A percentile compares a stretch with the other conserved stretches of the same genome.
Evolutionary conservation across 352 stramenopile genomes (phyloP).

Genomic region (Plasmopara viticola): DNA sequence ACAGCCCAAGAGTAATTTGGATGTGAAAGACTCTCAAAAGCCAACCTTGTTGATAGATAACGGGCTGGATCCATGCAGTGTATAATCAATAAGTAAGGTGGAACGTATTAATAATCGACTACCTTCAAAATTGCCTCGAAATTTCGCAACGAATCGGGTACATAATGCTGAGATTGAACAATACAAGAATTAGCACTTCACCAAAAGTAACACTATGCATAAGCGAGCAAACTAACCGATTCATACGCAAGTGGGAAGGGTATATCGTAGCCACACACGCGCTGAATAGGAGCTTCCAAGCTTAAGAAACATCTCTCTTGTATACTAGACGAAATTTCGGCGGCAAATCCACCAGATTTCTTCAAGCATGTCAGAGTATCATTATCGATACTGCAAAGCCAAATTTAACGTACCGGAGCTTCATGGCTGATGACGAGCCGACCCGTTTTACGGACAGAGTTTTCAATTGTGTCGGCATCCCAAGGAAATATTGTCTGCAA

Average conservation of each 20-base stretch:
- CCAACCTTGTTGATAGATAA: not conserved
- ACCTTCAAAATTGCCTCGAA: constrained; percentile 93
- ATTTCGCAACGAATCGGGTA: constrained; percentile 92
- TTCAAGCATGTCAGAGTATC: constrained; percentile 15
- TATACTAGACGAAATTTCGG: constrained; percentile 93
- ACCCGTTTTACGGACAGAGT: constrained; percentile 96
- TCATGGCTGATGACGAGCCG: constrained; percentile 96
- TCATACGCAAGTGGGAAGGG: constrained; percentile 97
- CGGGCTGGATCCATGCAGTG: constrained; percentile 3
- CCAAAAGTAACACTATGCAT: not conserved
- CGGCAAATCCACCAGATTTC: constrained; percentile 92
- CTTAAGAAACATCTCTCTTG: constrained; percentile 93
- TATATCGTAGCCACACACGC: constrained; percentile 94
- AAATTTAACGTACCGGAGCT: constrained; percentile 74
- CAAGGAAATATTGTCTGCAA: constrained; percentile 97
- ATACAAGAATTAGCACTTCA: not conserved
- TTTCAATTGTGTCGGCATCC: constrained; percentile 92
- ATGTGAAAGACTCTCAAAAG: not conserved
- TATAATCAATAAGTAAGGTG: constrained; percentile 3
- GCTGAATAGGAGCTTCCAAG: constrained; percentile 93
- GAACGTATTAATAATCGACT: constrained; percentile 70
- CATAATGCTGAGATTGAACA: constrained; percentile 60
- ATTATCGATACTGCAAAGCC: not conserved
- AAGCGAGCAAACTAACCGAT: constrained; percentile 47
- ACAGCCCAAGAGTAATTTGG: constrained; percentile 12